Base-by-base conservation (phyloP, 2,329 filamentous ascomycete species). In the Mycosphaerella arachidis region DNA sequence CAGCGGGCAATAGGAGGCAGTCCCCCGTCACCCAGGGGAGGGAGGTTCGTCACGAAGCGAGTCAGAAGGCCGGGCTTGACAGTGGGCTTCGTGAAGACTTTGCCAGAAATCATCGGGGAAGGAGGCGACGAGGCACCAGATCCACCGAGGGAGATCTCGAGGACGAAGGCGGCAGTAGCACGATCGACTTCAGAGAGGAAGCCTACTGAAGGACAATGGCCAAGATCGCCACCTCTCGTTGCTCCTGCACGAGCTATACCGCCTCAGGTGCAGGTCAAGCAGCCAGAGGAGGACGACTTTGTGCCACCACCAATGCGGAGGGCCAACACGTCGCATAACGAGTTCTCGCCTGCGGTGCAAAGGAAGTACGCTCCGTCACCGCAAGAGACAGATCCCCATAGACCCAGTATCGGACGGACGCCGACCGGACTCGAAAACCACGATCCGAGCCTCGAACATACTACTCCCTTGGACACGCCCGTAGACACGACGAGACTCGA, bases 41-140 rank as follows among this genome's bases (percentile, higher is more conserved):
- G 52, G 37, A 66, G 61, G 27, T 57, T 74, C 18, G 69, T 63
- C 53, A 67, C 61, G 33, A 77, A 64, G 63, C 74, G 68, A 66
- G 73, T 77, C 67, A 79, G 77, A 57, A 84, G 82, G 70, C 90
- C 90, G 74, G 88, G 88, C 9, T 78, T 94, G 62, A 79, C 79
- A 4, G 92, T 97, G 37, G 84, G 81, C 58, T 97, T 97, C 69
- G 83, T 82, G 55, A 85, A 90, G 66, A 82, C 82, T 9, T 80
- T 82, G 57, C 92, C 92, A 6, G 88, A 91, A 51, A 76, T 96
- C 63, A 97, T 97, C 70, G 93, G 93, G 51, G 88, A 93, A 74
- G 93, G 93, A 59, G 93, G 93, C 35, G 93, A 97, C 70, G 92
- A 96, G 73, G 88, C 89, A 57, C 86, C 90, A 56, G 78, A 83